A percentile compares a stretch with the other conserved stretches of the same genome.
Conservation (phyloP, 495 filamentous ascomycete genomes). For the Hypoxylon intermedium region DNA sequence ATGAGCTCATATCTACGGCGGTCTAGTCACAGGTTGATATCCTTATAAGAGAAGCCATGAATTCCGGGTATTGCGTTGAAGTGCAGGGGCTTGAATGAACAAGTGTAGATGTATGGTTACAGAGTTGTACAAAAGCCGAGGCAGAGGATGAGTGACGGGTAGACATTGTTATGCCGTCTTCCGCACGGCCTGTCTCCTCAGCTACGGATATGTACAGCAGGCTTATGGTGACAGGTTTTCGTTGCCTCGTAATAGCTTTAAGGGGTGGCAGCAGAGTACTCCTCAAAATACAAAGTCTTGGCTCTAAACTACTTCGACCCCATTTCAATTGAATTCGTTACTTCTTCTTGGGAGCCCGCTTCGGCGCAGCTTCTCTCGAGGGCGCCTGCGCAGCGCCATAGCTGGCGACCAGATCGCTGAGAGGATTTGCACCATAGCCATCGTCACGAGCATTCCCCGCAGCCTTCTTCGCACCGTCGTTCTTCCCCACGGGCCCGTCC, state of each 20-base stretch:
- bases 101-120: conserved; percentile 19
- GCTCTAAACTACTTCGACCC: background rate
- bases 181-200: conserved; percentile 42
- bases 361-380: background rate
- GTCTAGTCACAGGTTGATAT: too few relatives aligned
- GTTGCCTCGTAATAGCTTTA: too few relatives aligned
- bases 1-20: too few relatives aligned
- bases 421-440: conserved; percentile 53
- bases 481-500: conserved; percentile 25
- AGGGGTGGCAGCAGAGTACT: background rate
- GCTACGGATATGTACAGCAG: conserved; percentile 10
- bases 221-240: background rate
- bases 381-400: conserved; percentile 56
- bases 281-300: background rate
- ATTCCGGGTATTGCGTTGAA: too few relatives aligned
- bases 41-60: conserved; percentile 16
- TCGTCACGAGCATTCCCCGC: background rate
- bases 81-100: conserved; percentile 4
- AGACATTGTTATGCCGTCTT: too few relatives aligned
- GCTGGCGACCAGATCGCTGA: conserved; percentile 74
- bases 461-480: background rate
- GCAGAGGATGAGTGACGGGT: conserved; percentile 34
- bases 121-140: conserved; percentile 44
- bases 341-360: conserved; percentile 22
- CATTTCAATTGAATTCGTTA: conserved; percentile 5